Base-by-base conservation (phyloP, 345 rosid species). In the Ceriops zippeliana region DNA sequence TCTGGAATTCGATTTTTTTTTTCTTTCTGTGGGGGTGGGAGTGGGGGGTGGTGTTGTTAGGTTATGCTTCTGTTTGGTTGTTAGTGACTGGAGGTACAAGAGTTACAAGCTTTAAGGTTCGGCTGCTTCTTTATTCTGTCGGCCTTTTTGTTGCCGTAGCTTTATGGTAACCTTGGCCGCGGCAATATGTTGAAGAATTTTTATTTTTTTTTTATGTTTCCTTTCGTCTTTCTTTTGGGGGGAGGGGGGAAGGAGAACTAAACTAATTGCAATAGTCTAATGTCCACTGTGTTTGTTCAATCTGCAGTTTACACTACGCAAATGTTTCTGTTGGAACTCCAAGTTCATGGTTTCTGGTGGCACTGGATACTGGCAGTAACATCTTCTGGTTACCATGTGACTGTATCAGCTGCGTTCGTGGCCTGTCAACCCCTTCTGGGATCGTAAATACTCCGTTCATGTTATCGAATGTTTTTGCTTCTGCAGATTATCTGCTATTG, bases 371-470 rank as follows among this genome's bases (percentile, higher is more conserved):
- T 5, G 99, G 99, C 52, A 95, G 98, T 72, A 90, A 90, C 76
- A 82, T 90, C 76, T 92, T 95, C 71, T 95, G 99, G 99, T 72
- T 95, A 69, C 98, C 99, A 13, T 95, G 99, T 52, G 91, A 95
- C 67, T 95, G 98, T 72, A 31, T 37, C 22, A 82, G 70, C 67
- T 95, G 99, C 65, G 71, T 87, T 0, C 80, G 0, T 28, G 81
- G 82, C 49, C 34, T 95, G 74, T 24, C 32, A 47, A 15, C 76
- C 4, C 22, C 84, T 11, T 42, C 64, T 2, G 86, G 88, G 64
- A 3, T 73, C 85, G 97, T 89, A 77, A 37, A 42, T 42, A 13
- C 19, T 13, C 11, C 63, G 37, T 32, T 42, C 61, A 16, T 19
- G 8, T 35, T 68, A 49, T 27, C 28, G 19, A 58, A 17, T 58